Percentiles rank a stretch among this genome's conserved stretches.
Conservation (phyloP, 129 eudicot genomes). For the Lactuca saligna region DNA sequence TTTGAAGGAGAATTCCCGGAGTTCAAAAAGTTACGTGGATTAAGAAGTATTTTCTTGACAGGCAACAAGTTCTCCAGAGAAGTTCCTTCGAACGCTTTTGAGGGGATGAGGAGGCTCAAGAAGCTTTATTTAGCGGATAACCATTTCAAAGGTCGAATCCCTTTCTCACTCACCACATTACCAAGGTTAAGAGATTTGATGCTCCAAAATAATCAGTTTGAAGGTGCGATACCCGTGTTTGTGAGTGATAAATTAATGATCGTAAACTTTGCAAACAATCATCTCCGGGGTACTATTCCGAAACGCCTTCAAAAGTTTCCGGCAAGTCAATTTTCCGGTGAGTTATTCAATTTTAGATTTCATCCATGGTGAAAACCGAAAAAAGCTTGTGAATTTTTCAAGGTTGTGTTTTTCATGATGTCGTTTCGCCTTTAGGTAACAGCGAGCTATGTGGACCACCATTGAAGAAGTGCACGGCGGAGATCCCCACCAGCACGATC, state of each 20-base stretch:
- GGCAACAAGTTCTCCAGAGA: slow-evolving; percentile 54
- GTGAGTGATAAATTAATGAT: slow-evolving; percentile 18
- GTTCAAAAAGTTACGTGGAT: slow-evolving; percentile 27
- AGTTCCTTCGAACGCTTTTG: slow-evolving; percentile 43
- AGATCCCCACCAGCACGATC: slow-evolving; percentile 32
- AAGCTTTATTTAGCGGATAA: slow-evolving; percentile 61
- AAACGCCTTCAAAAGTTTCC: slow-evolving; percentile 34
- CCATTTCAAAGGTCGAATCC: slow-evolving; percentile 48
- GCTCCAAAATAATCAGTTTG: slow-evolving; percentile 57
- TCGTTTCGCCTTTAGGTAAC: slow-evolving; percentile 45
- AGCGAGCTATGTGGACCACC: slow-evolving; percentile 67
- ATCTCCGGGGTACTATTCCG: slow-evolving; percentile 61
- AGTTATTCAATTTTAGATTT: slow-evolving; percentile 14
- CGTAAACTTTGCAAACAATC: slow-evolving; percentile 57
- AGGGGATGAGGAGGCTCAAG: slow-evolving; percentile 55
- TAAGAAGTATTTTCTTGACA: slow-evolving; percentile 54
- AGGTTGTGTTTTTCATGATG: slow-evolving; percentile 2
- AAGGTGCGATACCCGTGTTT: slow-evolving; percentile 57
- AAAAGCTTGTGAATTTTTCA: neutral
- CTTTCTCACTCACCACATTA: slow-evolving; percentile 44
- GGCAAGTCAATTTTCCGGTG: slow-evolving; percentile 48
- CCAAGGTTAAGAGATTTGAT: slow-evolving; percentile 56
- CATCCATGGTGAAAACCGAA: too few species aligned
- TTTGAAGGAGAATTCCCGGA: slow-evolving; percentile 64
- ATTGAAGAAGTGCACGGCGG: slow-evolving; percentile 31